Conservation (phyloP, 768 basidiomycete genomes). For the Mycena chlorophos region DNA sequence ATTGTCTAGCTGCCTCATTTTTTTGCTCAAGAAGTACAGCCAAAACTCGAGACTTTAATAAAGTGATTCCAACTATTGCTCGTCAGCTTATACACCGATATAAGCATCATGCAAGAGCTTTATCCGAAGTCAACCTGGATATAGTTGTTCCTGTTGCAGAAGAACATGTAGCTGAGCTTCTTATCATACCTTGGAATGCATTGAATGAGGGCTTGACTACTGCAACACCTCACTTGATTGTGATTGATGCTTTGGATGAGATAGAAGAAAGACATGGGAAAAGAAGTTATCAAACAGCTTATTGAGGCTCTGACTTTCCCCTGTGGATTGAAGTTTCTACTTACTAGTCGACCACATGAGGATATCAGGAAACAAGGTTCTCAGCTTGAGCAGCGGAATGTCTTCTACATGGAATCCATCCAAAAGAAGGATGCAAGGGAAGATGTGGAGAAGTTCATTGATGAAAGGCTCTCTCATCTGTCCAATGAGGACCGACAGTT, state of each 20-base stretch:
- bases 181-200: background rate
- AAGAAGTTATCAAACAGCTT: constrained; percentile 1
- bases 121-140: background rate
- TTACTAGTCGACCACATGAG: constrained; percentile 5
- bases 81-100: no score
- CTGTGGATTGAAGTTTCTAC: constrained; percentile 2
- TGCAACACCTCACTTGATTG: constrained; percentile 15
- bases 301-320: background rate
- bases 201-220: constrained; percentile 18
- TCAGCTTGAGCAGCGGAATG: no score
- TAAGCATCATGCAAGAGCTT: background rate
- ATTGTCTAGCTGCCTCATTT: background rate
- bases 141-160: background rate
- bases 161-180: background rate
- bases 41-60: background rate
- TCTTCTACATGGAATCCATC: no score
- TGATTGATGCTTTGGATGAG: constrained; percentile 31
- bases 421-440: no score
- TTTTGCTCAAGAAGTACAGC: constrained; percentile 16
- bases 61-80: constrained; percentile 7
- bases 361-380: background rate
- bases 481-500: background rate
- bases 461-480: background rate
- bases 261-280: constrained; percentile 16
- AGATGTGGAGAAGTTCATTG: no score